Evolutionary conservation across 805 yeast genomes (phyloP), one percentile per base, ranked within the genome.

Genomic region (Ogataea trehalophila): DNA sequence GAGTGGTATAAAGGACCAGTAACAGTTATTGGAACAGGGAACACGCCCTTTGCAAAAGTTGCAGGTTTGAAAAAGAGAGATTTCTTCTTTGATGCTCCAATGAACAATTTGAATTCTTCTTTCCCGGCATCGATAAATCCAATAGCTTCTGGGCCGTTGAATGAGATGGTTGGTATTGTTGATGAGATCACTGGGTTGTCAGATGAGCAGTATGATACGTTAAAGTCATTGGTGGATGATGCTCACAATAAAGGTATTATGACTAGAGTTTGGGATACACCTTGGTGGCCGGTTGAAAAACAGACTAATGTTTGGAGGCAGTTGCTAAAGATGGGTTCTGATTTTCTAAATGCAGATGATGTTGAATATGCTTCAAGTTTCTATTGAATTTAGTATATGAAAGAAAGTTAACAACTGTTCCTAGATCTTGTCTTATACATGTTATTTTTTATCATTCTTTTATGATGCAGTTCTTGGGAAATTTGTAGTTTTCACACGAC

Each of bases 241-340:
- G 81, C 85, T 3, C 87, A 81, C 53, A 55, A 61, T 1, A 48
- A 67, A 42, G 76, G 77, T 14, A 55, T 84, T 35, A 71, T 73
- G 52, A 76, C 86, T 0, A 69, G 91, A 45, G 68, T 83, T 29
- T 85, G 90, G 89, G 89, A 82, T 20, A 80, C 79, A 4, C 81
- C 86, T 1, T 68, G 68, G 36, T 83, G 87, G 87, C 89, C 90
- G 2, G 56, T 60, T 3, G 45, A 54, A 13, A 59, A 67, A 26
- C 69, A 78, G 46, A 58, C 74, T 38, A 57, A 58, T 3, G 73
- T 81, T 37, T 77, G 83, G 77, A 54, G 61, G 40, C 76, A 75
- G 45, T 64, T 80, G 16, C 57, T 71, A 35, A 65, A 62, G 17
- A 48, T 68, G 16, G 80, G 79, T 2, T 70, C 76, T 20, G 88